phyloP scores from a whole-genome alignment of 768 basidiomycete species.

The Agrocybe pediades region DNA sequence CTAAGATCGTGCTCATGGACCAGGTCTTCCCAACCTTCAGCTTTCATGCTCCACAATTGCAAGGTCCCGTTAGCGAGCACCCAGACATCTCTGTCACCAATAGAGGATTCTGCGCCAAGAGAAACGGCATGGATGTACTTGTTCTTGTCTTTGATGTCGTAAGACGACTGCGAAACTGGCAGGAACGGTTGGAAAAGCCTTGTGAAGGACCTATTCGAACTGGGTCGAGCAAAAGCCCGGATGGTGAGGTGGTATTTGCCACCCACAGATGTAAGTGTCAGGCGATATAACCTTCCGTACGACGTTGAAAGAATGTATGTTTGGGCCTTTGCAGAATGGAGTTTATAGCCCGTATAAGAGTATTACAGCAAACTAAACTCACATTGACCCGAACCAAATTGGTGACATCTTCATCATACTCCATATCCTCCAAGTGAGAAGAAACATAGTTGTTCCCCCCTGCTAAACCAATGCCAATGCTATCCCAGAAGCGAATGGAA shows the following conservation, averaged over 20 bases:
- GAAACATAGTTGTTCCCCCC: slow-evolving; percentile 71
- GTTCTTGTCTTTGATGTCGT: slow-evolving; percentile 40
- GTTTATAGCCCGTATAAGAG: neutral
- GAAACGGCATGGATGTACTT: slow-evolving; percentile 71
- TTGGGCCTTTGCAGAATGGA: slow-evolving; percentile 45
- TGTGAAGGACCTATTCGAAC: slow-evolving; percentile 43
- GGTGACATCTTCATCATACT: slow-evolving; percentile 60
- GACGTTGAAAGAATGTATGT: slow-evolving; percentile 73
- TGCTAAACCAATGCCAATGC: slow-evolving; percentile 80
- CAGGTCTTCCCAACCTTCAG: slow-evolving; percentile 73
- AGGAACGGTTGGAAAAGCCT: slow-evolving; percentile 40
- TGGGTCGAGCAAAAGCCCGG: slow-evolving; percentile 61
- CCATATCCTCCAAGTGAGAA: slow-evolving; percentile 48
- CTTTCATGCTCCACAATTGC: slow-evolving; percentile 69
- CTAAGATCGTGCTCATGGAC: slow-evolving; percentile 58
- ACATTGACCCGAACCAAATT: slow-evolving; percentile 69
- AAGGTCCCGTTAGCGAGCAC: slow-evolving; percentile 65
- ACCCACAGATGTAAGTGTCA: slow-evolving; percentile 65
- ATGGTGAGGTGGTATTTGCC: slow-evolving; percentile 65
- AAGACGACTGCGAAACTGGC: slow-evolving; percentile 44
- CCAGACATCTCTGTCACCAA: slow-evolving; percentile 62
- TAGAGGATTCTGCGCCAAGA: slow-evolving; percentile 42
- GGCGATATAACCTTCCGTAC: slow-evolving; percentile 62
- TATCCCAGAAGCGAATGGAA: slow-evolving; percentile 84
- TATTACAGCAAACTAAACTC: slow-evolving; percentile 31